Percentiles rank a stretch among this genome's conserved stretches.
Evolutionary conservation across 2,329 filamentous ascomycete genomes (phyloP).

Genomic region (Monilinia fructicola): DNA sequence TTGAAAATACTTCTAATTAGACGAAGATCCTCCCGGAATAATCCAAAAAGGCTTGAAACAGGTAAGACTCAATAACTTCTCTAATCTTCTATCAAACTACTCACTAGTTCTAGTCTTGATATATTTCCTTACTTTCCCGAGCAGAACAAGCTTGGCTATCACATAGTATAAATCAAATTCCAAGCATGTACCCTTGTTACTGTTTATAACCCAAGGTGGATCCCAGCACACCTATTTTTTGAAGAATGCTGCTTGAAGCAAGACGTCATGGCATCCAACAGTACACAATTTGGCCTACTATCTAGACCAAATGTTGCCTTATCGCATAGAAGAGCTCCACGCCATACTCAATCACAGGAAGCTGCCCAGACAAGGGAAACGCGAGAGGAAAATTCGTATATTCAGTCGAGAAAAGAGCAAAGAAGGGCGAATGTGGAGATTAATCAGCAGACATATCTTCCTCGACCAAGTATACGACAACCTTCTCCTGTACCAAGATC

Average conservation of each 20-base stretch:
- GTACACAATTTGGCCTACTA: conserved; percentile 45
- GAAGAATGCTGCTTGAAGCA: conserved; percentile 32
- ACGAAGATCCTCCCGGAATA: conserved; percentile 16
- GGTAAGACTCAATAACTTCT: conserved; percentile 3
- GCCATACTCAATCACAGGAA: conserved; percentile 30
- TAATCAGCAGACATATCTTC: conserved; percentile 30
- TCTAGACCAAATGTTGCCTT: conserved; percentile 44
- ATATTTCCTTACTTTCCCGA: not conserved
- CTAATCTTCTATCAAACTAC: not conserved
- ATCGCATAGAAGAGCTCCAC: conserved; percentile 37
- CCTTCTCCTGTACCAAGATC: conserved; percentile 29
- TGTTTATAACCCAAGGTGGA: conserved; percentile 35
- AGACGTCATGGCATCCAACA: conserved; percentile 47
- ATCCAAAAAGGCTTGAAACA: not conserved
- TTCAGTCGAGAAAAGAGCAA: conserved; percentile 31
- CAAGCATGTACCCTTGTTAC: conserved; percentile 26
- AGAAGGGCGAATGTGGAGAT: conserved; percentile 26
- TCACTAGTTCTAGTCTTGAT: conserved; percentile 2
- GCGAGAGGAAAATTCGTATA: conserved; percentile 48
- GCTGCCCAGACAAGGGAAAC: conserved; percentile 31
- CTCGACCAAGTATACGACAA: conserved; percentile 31
- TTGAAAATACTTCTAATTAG: conserved; percentile 22
- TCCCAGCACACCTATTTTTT: conserved; percentile 16
- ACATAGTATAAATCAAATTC: conserved; percentile 30
- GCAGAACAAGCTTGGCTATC: not conserved